A percentile compares a stretch with the other conserved stretches of the same genome.
phyloP scores from a whole-genome alignment of 2,329 filamentous ascomycete genomes.

The Cladosporium cucumerinum region DNA sequence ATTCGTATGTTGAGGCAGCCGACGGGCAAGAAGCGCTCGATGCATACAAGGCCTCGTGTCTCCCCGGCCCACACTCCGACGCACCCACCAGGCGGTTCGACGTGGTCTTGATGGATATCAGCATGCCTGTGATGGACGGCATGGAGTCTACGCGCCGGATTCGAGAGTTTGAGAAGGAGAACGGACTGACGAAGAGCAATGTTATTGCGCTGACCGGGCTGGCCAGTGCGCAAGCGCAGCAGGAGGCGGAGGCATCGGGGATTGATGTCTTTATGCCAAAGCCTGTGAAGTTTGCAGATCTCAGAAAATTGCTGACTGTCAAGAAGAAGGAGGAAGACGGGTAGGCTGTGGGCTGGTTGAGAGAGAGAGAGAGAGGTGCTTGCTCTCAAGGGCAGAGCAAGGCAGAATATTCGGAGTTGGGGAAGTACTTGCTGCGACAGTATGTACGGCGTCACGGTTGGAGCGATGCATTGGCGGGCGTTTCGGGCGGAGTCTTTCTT shows the following conservation, averaged over 20 bases:
- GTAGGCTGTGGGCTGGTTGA: background rate
- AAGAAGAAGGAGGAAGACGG: background rate
- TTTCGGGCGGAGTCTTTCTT: background rate
- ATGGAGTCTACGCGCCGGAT: conserved; percentile 25
- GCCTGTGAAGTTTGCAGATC: conserved; percentile 29
- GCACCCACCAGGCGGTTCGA: conserved; percentile 30
- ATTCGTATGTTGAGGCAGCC: conserved; percentile 30
- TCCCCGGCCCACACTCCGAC: conserved; percentile 6
- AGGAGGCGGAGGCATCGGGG: conserved; percentile 27
- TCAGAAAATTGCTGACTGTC: conserved; percentile 22
- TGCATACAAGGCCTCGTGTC: conserved; percentile 36
- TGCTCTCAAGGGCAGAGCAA: background rate
- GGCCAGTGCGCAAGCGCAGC: conserved; percentile 27
- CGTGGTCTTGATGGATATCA: conserved; percentile 46
- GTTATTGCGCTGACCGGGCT: conserved; percentile 32
- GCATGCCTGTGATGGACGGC: conserved; percentile 29
- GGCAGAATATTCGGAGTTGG: background rate
- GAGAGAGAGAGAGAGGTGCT: background rate
- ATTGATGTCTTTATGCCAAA: conserved; percentile 34
- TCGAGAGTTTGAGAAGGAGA: conserved; percentile 23
- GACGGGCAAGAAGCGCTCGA: conserved; percentile 51
- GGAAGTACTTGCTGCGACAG: background rate
- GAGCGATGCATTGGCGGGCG: background rate
- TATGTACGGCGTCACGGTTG: background rate
- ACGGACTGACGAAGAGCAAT: conserved; percentile 6